Base-by-base conservation (phyloP, 306 rosid species). In the Acacia confusa region DNA sequence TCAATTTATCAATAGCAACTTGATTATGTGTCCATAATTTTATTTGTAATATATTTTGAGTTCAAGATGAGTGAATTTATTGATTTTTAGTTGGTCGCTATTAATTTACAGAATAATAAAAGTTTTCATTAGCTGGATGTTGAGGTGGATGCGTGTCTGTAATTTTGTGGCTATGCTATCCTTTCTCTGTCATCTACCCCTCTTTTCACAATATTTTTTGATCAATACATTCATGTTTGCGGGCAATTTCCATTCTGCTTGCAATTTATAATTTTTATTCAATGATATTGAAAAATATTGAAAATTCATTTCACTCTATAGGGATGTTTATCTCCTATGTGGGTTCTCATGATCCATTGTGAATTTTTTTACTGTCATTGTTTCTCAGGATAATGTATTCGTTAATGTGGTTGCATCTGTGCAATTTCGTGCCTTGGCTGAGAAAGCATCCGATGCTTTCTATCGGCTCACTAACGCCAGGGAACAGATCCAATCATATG, bases 401-500 rank as follows among this genome's bases (percentile, higher is more conserved):
- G 97, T 92, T 79, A 89, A 73, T 76, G 94, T 92, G 69, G 92
- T 88, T 70, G 90, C 92, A 0, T 89, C 92, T 40, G 78, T 92
- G 75, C 92, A 92, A 83, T 91, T 88, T 75, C 90, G 91, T 5
- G 91, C 90, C 36, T 74, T 88, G 58, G 83, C 92, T 38, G 90
- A 84, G 7, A 87, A 91, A 74, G 89, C 93, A 20, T 63, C 87
- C 0, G 94, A 92, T 86, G 95, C 95, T 63, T 92, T 91, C 88
- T 92, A 92, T 74, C 85, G 85, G 87, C 95, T 92, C 83, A 79
- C 89, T 61, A 88, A 87, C 86, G 81, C 91, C 66, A 89, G 84
- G 86, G 84, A 72, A 43, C 95, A 91, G 86, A 89, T 92, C 83
- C 95, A 89, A 28, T 81, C 94, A 65, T 91, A 89, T 84, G 97